Evolutionary conservation across 2,329 filamentous ascomycete species (phyloP).

Genomic region (Magnaporthiopsis rhizophila): DNA sequence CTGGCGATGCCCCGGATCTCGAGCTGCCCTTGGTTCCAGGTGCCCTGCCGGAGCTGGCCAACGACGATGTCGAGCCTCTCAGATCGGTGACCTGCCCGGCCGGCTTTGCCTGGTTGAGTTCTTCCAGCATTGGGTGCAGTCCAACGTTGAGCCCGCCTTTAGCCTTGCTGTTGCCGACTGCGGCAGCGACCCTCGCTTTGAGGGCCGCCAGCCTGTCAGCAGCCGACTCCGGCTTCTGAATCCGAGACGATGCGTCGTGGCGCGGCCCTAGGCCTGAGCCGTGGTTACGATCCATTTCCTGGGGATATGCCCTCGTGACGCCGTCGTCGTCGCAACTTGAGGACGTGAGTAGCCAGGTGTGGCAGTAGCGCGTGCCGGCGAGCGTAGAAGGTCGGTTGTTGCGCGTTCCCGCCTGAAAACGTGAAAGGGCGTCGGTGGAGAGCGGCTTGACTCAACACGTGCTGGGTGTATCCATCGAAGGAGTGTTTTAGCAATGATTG

Average conservation of each 20-base stretch:
- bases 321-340: not conserved
- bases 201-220: conserved; percentile 66
- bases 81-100: not conserved
- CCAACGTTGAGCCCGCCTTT: conserved; percentile 67
- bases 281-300: conserved; percentile 37
- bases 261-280: conserved; percentile 46
- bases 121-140: conserved; percentile 66
- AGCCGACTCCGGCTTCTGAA: conserved; percentile 48
- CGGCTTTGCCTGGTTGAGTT: conserved; percentile 26
- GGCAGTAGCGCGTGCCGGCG: not conserved
- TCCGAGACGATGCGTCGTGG: conserved; percentile 43
- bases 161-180: conserved; percentile 51
- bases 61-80: not conserved
- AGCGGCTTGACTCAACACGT: too few relatives aligned
- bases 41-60: not conserved
- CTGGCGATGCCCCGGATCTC: conserved; percentile 10
- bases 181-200: conserved; percentile 71
- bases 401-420: not conserved
- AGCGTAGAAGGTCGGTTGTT: not conserved
- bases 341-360: not conserved
- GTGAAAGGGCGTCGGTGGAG: not conserved
- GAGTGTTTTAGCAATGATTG: too few relatives aligned
- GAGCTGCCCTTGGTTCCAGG: not conserved
- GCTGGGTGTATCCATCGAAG: too few relatives aligned
- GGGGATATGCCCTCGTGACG: not conserved